phyloP scores from a whole-genome alignment of 768 basidiomycete species.

The Lactarius sanguifluus region DNA sequence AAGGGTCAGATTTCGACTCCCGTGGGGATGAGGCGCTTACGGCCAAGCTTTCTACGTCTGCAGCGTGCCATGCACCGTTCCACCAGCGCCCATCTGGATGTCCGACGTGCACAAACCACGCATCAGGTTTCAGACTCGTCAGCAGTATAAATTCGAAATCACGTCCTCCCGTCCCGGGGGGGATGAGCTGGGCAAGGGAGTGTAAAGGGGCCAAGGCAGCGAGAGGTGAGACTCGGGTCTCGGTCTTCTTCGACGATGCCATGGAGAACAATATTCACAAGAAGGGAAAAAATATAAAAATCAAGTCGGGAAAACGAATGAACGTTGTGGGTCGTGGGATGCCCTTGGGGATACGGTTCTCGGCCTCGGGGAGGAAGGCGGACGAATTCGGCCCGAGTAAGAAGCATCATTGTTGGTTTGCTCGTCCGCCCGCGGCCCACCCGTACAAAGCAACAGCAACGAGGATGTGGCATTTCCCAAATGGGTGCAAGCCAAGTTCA shows the following conservation, averaged over 20 bases:
- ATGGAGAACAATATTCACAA: constrained; percentile 15
- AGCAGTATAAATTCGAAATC: constrained; percentile 8
- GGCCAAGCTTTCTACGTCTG: constrained; percentile 14
- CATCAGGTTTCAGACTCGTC: constrained; percentile 11
- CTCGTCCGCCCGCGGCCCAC: too few relatives aligned
- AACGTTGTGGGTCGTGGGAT: neutral
- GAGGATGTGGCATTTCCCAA: neutral
- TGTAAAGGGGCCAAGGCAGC: constrained; percentile 19
- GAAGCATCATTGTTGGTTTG: neutral
- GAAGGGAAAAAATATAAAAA: neutral
- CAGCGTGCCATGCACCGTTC: constrained; percentile 17
- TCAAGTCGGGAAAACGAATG: neutral
- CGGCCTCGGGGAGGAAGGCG: neutral
- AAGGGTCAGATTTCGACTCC: neutral
- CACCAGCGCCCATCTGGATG: constrained; percentile 24
- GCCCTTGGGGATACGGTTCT: neutral
- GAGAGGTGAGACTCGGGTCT: constrained; percentile 3
- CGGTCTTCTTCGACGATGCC: constrained; percentile 15
- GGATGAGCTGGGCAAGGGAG: constrained; percentile 15
- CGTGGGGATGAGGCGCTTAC: neutral
- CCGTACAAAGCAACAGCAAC: neutral
- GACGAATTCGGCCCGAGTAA: neutral
- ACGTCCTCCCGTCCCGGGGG: neutral
- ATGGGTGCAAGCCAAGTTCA: constrained; percentile 6
- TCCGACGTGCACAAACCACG: constrained; percentile 21